Percentiles rank a stretch among this genome's conserved stretches.
phyloP scores from a whole-genome alignment of 768 basidiomycete genomes.

The Rossbeevera mucosa region DNA sequence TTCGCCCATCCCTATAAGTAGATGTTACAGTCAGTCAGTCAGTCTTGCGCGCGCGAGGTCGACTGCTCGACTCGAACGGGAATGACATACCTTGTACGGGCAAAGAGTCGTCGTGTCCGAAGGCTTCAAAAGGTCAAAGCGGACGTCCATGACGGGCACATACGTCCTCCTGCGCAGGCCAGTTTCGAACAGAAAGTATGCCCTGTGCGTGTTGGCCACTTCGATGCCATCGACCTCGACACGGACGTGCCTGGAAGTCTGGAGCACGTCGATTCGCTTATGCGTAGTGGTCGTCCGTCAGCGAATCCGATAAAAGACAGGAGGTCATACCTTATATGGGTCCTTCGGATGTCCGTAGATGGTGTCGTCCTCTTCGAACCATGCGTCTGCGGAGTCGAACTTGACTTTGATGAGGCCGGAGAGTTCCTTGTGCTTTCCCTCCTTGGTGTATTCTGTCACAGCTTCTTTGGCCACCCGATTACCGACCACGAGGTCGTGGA shows the following conservation, averaged over 20 bases:
- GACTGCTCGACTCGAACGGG: too few relatives aligned
- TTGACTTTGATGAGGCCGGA: slow-evolving; percentile 45
- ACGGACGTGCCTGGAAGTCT: slow-evolving; percentile 57
- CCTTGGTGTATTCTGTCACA: slow-evolving; percentile 30
- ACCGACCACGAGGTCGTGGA: slow-evolving; percentile 47
- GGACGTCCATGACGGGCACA: slow-evolving; percentile 54
- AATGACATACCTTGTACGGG: slow-evolving; percentile 55
- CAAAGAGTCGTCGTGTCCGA: slow-evolving; percentile 48
- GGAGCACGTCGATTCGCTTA: slow-evolving; percentile 58
- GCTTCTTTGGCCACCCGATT: slow-evolving; percentile 37
- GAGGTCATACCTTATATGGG: slow-evolving; percentile 55
- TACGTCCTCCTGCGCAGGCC: slow-evolving; percentile 53
- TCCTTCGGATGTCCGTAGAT: slow-evolving; percentile 61
- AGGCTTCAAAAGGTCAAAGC: slow-evolving; percentile 44
- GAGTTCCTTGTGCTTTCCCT: slow-evolving; percentile 34
- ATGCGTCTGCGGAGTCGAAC: slow-evolving; percentile 51
- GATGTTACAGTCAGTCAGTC: neutral
- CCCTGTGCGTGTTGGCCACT: slow-evolving; percentile 51
- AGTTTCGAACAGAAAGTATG: slow-evolving; percentile 57
- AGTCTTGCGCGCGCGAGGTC: neutral
- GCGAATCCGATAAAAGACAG: neutral
- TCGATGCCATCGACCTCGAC: slow-evolving; percentile 60
- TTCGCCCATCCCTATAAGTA: slow-evolving; percentile 49
- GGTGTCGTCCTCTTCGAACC: slow-evolving; percentile 69
- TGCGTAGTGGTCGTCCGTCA: neutral